These are phyloP conservation scores for Musa itinerans DNA, from an alignment of 176 grass and related monocot genomes.

Conservation along the genomic window DNA sequence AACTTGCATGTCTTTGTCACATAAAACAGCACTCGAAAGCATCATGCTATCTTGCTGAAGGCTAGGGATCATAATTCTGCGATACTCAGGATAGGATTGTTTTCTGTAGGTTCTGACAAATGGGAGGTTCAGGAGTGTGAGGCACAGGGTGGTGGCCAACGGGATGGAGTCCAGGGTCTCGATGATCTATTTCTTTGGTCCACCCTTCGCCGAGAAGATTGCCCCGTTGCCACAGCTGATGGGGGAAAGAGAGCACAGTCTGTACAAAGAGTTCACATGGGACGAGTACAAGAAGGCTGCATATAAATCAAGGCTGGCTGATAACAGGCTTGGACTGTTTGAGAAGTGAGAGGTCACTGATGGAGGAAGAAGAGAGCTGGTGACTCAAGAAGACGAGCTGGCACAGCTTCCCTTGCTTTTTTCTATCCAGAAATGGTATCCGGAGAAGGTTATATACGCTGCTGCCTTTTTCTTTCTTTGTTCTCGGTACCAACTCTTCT, in stretches of 20 bases:
- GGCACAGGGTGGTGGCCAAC: constrained; percentile 14
- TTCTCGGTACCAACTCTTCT: no score
- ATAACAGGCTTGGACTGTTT: constrained; percentile 6
- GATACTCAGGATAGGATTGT: no score
- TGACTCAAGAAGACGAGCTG: no score
- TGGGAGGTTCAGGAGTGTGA: constrained; percentile 16
- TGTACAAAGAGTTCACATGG: constrained; percentile 12
- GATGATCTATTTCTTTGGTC: constrained; percentile 2
- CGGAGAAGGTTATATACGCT: no score
- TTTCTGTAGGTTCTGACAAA: constrained; percentile 11
- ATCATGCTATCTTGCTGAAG: no score
- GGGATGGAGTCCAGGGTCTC: constrained; percentile 9
- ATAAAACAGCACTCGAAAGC: not conserved
- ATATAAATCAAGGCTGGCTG: constrained; percentile 2
- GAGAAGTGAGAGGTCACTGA: not conserved
- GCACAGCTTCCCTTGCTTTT: no score
- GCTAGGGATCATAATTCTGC: no score
- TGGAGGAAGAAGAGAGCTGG: no score
- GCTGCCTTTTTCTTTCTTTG: no score
- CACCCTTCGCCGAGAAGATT: not conserved
- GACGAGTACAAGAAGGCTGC: constrained; percentile 12
- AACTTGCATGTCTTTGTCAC: not conserved
- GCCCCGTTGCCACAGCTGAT: constrained; percentile 5
- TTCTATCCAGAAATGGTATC: no score
- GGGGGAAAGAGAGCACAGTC: not conserved